phyloP scores from a whole-genome alignment of 2,329 filamentous ascomycete genomes.

The Trichoderma arundinaceum region DNA sequence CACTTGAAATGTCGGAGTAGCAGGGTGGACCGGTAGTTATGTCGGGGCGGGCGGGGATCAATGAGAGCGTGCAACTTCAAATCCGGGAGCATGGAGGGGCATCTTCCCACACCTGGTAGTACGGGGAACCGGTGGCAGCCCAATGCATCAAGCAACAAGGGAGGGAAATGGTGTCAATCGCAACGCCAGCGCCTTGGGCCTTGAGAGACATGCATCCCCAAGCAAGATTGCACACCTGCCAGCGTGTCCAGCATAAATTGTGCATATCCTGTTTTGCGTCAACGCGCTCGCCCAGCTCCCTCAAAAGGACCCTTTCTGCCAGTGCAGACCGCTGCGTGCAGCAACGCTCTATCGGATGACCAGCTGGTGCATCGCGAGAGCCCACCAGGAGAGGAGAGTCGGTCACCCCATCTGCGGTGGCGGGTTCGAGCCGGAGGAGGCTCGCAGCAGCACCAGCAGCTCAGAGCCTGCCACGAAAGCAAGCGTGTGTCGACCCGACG shows the following conservation, averaged over 20 bases:
- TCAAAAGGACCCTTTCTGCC: too few species aligned
- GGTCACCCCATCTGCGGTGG: conserved; percentile 29
- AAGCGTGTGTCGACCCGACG: conserved; percentile 40
- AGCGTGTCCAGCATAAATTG: conserved; percentile 31
- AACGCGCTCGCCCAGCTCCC: too few species aligned
- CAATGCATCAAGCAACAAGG: conserved; percentile 17
- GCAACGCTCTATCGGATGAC: conserved; percentile 27
- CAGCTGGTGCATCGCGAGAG: conserved; percentile 30
- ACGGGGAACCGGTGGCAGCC: conserved; percentile 29
- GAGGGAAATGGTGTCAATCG: not conserved
- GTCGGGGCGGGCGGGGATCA: conserved; percentile 27
- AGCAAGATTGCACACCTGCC: conserved; percentile 1
- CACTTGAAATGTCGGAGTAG: conserved; percentile 31
- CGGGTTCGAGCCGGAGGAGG: conserved; percentile 12
- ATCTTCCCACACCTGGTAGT: conserved; percentile 21
- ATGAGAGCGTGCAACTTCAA: conserved; percentile 31
- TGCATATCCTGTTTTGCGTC: not conserved
- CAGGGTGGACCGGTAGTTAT: conserved; percentile 33
- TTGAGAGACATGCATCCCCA: conserved; percentile 10
- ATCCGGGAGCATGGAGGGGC: conserved; percentile 29
- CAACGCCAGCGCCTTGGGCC: conserved; percentile 8
- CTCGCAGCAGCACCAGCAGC: conserved; percentile 34
- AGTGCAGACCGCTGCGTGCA: too few species aligned
- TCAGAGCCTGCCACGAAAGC: conserved; percentile 48
- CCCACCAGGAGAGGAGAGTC: conserved; percentile 24